Percentiles rank a stretch among this genome's conserved stretches.
These are phyloP conservation scores for Arachnomyces sp. DNA, from an alignment of 2,329 filamentous ascomycete species.

Conservation along the genomic window DNA sequence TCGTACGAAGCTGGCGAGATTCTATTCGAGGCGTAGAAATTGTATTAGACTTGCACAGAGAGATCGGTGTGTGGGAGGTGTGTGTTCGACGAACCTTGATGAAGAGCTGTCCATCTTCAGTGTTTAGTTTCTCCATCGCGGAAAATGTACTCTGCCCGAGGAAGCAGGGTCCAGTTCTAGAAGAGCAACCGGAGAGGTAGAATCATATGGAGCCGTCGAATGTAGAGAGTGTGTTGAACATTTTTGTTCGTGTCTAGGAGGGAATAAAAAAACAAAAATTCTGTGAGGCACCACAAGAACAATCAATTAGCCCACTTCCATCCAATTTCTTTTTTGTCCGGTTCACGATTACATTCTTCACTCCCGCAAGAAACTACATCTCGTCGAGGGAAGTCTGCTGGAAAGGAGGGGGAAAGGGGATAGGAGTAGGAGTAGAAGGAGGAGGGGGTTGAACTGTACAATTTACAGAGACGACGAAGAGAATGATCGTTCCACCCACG, in stretches of 20 bases:
- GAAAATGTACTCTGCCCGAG: constrained; percentile 20
- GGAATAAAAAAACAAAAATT: constrained; percentile 13
- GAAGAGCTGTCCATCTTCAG: constrained; percentile 44
- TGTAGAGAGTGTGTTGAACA: constrained; percentile 13
- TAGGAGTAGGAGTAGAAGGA: constrained; percentile 7
- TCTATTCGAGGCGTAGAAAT: constrained; percentile 46
- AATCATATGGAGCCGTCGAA: constrained; percentile 16
- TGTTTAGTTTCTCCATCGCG: constrained; percentile 43
- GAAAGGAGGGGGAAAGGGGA: background rate
- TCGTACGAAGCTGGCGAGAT: constrained; percentile 90
- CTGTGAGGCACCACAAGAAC: constrained; percentile 6
- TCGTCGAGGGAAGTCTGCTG: background rate
- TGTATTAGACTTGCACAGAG: constrained; percentile 2
- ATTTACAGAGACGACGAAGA: too few relatives aligned
- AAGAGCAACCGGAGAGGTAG: too few relatives aligned
- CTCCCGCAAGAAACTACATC: too few relatives aligned
- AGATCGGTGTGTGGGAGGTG: background rate
- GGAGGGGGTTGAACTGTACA: too few relatives aligned
- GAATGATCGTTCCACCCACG: too few relatives aligned
- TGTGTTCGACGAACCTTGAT: constrained; percentile 33
- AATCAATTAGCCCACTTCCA: constrained; percentile 10
- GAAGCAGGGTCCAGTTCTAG: constrained; percentile 20
- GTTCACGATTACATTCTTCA: too few relatives aligned
- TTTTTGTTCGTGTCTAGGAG: constrained; percentile 19
- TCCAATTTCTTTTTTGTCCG: too few relatives aligned